Base-by-base conservation (phyloP, 2,329 filamentous ascomycete species). In the Fusarium continuum region DNA sequence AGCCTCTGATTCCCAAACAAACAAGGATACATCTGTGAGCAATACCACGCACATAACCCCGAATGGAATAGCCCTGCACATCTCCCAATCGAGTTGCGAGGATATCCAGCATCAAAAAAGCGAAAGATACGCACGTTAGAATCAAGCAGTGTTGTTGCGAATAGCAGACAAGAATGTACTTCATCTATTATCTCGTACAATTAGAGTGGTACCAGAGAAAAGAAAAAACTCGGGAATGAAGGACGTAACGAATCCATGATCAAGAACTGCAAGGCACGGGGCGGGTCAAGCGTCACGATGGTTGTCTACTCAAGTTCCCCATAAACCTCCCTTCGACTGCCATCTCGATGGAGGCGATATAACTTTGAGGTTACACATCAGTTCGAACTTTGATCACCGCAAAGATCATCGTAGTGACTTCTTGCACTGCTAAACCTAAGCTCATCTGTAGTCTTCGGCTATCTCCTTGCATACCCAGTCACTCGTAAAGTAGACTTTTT, bases 401-500 rank as follows among this genome's bases (percentile, higher is more conserved):
- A 19, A 19, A 43, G 11, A 39, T 60, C 26, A 38, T 17, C 26
- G 23, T 52, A 26, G 34, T 16, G 40, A 26, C 45, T 28, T n/a
- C 19, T 17, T 34, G 8, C 35, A 20, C 40, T 16, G 20, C 17
- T 46, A 19, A n/a, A 49, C 50, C 43, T 50, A 38, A 43, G 43
- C 39, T 20, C 51, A 39, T 40, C 23, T 52, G 25, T 26, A 41
- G 25, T 40, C 35, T 28, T 40, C 35, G 41, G 51, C 9, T 56
- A 39, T 46, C 49, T 50, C 39, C 38, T 45, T 45, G 14, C 23
- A 35, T 16, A 19, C 20, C 44, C 46, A 49, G 28, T 22, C 47
- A 34, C 22, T 29, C 41, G 22, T 32, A 35, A 45, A 28, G 32
- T 26, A 54, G 28, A 32, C 28, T 61, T 61, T 54, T 19, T 16